These are phyloP conservation scores for Puya raimondii DNA, from an alignment of 176 grass and related monocot species.

Conservation along the genomic window DNA sequence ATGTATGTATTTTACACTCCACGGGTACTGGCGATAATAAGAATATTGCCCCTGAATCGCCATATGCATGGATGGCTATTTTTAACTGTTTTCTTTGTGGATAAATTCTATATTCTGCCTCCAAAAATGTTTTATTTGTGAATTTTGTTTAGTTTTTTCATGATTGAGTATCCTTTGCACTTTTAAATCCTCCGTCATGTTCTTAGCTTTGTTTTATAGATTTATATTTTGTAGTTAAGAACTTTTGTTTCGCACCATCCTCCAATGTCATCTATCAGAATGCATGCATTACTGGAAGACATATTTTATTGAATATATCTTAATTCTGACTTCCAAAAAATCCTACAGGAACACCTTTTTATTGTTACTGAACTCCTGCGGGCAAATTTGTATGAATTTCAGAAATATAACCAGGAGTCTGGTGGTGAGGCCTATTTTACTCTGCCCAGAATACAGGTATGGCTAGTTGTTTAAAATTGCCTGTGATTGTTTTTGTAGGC, in stretches of 20 bases:
- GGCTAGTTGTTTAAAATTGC: conserved; percentile 1
- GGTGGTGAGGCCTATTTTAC: conserved; percentile 67
- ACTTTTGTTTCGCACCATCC: not conserved
- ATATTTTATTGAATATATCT: not conserved
- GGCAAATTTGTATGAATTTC: conserved; percentile 93
- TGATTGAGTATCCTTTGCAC: too few relatives aligned
- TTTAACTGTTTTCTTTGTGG: too few relatives aligned
- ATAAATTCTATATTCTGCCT: not conserved
- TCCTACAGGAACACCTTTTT: conserved; percentile 88
- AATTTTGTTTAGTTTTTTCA: conserved; percentile 18
- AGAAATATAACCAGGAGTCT: conserved; percentile 92
- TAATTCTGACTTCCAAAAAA: not conserved
- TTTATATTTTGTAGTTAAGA: not conserved
- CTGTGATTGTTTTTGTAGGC: conserved; percentile 12
- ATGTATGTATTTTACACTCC: conserved; percentile 37
- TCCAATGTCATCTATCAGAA: not conserved
- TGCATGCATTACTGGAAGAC: not conserved
- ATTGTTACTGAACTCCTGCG: conserved; percentile 89
- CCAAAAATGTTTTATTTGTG: conserved; percentile 14
- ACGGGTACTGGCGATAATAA: not conserved
- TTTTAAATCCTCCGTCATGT: not conserved
- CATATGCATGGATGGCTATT: too few relatives aligned
- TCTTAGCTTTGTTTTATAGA: not conserved
- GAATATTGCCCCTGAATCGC: not conserved
- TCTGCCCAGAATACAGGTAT: conserved; percentile 92